These are phyloP conservation scores for Candida odintsovae DNA, from an alignment of 805 yeast genomes.

Conservation along the genomic window DNA sequence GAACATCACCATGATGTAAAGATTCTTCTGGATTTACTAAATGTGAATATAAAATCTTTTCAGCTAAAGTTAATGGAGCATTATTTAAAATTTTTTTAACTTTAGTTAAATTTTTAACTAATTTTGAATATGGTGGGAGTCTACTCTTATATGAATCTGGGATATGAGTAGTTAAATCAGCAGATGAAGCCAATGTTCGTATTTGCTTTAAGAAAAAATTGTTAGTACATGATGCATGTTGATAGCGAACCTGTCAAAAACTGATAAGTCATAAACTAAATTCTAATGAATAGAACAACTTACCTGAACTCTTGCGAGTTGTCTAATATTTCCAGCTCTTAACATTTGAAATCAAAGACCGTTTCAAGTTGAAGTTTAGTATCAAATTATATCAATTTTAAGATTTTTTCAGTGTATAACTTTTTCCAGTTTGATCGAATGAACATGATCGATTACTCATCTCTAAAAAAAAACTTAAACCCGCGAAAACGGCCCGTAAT, in stretches of 20 bases:
- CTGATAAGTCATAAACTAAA: no score
- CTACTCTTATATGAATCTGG: slow-evolving; percentile 63
- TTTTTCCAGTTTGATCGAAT: neutral
- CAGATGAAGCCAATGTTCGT: slow-evolving; percentile 19
- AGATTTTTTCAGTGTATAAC: neutral
- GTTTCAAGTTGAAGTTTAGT: no score
- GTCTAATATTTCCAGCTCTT: neutral
- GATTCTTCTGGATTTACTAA: slow-evolving; percentile 82
- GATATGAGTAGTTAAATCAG: slow-evolving; percentile 19
- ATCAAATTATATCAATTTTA: neutral
- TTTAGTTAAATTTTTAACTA: slow-evolving; percentile 53
- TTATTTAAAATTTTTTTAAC: slow-evolving; percentile 64
- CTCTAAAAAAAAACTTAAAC: neutral
- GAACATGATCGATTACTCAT: neutral
- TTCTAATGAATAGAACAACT: no score
- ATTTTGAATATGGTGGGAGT: slow-evolving; percentile 83
- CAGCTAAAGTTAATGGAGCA: slow-evolving; percentile 86
- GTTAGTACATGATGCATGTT: neutral
- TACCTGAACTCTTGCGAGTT: neutral
- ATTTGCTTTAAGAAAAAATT: slow-evolving; percentile 4
- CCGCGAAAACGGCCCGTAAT: neutral
- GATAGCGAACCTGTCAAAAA: neutral
- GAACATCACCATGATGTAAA: slow-evolving; percentile 46
- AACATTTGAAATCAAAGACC: neutral
- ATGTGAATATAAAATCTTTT: slow-evolving; percentile 91